Base-by-base conservation (phyloP, 2,329 filamentous ascomycete species). In the Fusarium solani-melongenae region DNA sequence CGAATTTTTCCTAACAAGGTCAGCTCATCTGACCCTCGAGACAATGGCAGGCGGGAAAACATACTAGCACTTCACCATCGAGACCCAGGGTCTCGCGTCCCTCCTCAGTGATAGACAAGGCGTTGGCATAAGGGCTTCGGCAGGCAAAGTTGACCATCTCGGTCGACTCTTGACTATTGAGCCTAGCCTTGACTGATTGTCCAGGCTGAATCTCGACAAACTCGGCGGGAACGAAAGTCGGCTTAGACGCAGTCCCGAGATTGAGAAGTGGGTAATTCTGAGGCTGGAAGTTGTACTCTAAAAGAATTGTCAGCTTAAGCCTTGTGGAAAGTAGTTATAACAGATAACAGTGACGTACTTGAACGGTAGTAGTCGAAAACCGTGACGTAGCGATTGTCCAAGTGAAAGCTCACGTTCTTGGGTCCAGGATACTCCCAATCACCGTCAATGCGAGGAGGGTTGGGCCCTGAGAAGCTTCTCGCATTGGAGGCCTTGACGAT, bases 141-240 rank as follows among this genome's bases (percentile, higher is more conserved):
- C 92, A 93, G 2, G 94, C 92, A 78, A 94, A 94, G 1, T 83
- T 83, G 53, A 96, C 90, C 93, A 96, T 95, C 1, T 83, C 77
- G 0, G 87, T 85, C 0, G 92, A 93, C 77, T 96, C 92, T 0
- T 85, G 81, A 0, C 87, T 84, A 1, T 80, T 86, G 17, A 95
- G 84, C 75, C 91, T 90, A 5, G 87, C 83, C 41, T 88, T 89
- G 24, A 91, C 86, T 0, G 88, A 81, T 77, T 96, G 93, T 0
- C 92, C 93, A 1, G 88, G 86, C 10, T 90, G 78, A 4, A 96
- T 87, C 5, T 84, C 81, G 70, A 93, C 91, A 7, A 91, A 83
- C 79, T 95, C 92, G 0, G 89, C 88, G 0, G 93, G 92, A 39
- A 93, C 81, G 74, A 92, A 94, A 0, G 85, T 85, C 0, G 92